Evolutionary conservation across 1,139 yeast genomes (phyloP).

Genomic region (Geotrichum aggregatum): DNA sequence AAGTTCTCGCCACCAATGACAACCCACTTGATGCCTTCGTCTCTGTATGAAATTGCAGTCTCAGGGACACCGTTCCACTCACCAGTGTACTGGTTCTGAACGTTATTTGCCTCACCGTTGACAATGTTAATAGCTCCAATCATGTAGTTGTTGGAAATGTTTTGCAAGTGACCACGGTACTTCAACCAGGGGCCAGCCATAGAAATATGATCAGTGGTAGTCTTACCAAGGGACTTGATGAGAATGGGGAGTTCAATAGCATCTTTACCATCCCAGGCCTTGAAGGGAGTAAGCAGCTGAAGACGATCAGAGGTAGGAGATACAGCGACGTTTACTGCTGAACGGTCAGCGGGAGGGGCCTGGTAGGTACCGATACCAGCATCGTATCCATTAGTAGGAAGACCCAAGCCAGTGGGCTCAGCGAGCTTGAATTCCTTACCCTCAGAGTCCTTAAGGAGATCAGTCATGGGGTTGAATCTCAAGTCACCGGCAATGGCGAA

Average conservation of each 20-base stretch:
- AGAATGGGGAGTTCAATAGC: conserved; percentile 84
- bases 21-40: conserved; percentile 88
- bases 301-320: conserved; percentile 84
- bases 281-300: conserved; percentile 87
- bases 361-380: conserved; percentile 94
- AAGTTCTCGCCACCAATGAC: conserved; percentile 98
- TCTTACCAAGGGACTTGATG: conserved; percentile 95
- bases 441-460: conserved; percentile 84
- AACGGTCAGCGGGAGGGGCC: conserved; percentile 92
- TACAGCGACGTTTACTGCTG: conserved; percentile 66
- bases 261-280: conserved; percentile 95
- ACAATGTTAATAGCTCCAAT: conserved; percentile 98
- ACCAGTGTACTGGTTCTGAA: conserved; percentile 89
- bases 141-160: conserved; percentile 98
- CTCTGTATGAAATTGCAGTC: conserved; percentile 93
- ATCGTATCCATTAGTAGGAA: conserved; percentile 90
- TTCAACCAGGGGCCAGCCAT: conserved; percentile 99
- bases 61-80: conserved; percentile 94
- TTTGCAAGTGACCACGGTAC: conserved; percentile 99
- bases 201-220: conserved; percentile 98
- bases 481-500: conserved; percentile 96
- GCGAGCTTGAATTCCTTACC: conserved; percentile 94
- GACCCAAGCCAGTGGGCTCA: conserved; percentile 89
- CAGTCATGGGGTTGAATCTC: conserved; percentile 97
- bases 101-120: conserved; percentile 89